Evolutionary conservation across 257 asterid species (phyloP).

Genomic region (Anisodus tanguticus): DNA sequence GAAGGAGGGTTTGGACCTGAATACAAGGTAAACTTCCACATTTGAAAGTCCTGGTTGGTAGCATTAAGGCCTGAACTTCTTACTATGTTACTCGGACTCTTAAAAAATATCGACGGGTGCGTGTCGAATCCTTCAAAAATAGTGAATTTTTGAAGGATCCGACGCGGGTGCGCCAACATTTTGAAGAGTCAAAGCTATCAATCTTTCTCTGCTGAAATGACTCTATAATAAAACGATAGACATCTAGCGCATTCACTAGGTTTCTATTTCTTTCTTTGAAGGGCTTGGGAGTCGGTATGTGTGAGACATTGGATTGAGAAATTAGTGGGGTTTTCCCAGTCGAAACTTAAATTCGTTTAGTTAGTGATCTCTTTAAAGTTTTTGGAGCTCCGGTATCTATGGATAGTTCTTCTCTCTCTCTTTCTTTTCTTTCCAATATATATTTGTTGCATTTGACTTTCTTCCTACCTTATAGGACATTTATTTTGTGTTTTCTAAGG

Average conservation of each 20-base stretch:
- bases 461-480: neutral
- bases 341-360: neutral
- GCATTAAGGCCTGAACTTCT: neutral
- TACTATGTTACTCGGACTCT: too few relatives aligned
- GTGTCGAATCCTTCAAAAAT: neutral
- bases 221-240: too few relatives aligned
- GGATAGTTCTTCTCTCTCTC: neutral
- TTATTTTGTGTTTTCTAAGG: neutral
- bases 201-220: too few relatives aligned
- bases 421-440: neutral
- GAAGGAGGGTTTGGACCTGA: slow-evolving; percentile 63
- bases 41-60: neutral
- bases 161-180: too few relatives aligned
- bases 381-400: neutral
- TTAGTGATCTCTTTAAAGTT: neutral
- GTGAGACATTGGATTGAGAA: neutral
- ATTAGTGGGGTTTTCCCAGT: neutral
- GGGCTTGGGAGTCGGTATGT: too few relatives aligned
- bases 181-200: too few relatives aligned
- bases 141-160: too few relatives aligned
- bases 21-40: slow-evolving; percentile 44
- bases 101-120: neutral
- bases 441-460: neutral
- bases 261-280: too few relatives aligned
- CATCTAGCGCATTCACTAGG: too few relatives aligned